Evolutionary conservation across 768 basidiomycete species (phyloP), one percentile per base, ranked within the genome.

Genomic region (Pleurotus tuoliensis): DNA sequence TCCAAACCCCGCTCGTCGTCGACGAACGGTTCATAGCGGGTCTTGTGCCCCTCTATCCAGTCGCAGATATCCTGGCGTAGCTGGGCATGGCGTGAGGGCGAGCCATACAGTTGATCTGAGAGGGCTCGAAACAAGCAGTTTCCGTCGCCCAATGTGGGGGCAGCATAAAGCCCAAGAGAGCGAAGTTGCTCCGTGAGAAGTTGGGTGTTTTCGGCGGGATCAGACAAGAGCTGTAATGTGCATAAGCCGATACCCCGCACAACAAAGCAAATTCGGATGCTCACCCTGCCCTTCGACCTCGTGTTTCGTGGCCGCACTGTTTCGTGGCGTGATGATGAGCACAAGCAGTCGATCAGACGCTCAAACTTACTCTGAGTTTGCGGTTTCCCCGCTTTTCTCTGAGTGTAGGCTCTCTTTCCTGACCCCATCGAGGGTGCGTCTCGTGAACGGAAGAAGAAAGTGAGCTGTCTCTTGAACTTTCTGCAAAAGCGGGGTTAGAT

Each of bases 61-160:
- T 90, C 85, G 70, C 92, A 94, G 41, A 95, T 85, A 38, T 90
- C 83, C 61, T 78, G 70, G 47, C 94, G 78, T 20, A 95, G 77
- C 56, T 82, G 78, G 38, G 77, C 70, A 61, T 96, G 93, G 53
- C 79, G 75, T 11, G 83, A 79, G 11, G 86, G 83, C 2, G 87
- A 78, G 58, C 94, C 94, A 62, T 87, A 84, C 15, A 93, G 76
- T 69, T 96, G 94, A 72, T 96, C 94, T 46, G 88, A 86, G 55
- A 95, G 78, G 0, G 94, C 92, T 46, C 93, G 87, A 72, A 95
- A 97, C 60, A 97, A 82, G 71, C 94, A 97, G 73, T 95, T 96
- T 47, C 94, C 94, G 70, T 96, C 90, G 50, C 92, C 93, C 43
- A 92, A 70, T 15, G 90, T 95, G 61, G 84, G 78, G 3, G 90